Evolutionary conservation across 1,139 yeast species (phyloP), one percentile per base, ranked within the genome.

Genomic region (Kodamaea ohmeri): DNA sequence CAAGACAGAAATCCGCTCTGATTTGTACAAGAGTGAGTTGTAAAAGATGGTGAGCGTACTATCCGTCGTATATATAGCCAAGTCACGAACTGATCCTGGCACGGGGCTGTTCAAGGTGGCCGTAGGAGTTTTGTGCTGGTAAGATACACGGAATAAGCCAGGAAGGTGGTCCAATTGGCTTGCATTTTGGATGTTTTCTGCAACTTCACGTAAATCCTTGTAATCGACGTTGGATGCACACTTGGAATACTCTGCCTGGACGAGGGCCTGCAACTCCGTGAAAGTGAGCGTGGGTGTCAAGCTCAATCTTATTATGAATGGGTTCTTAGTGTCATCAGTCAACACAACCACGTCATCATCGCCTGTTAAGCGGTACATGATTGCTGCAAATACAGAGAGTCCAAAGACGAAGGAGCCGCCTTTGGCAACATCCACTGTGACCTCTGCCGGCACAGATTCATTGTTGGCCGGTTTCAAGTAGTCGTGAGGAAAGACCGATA

Each of bases 331-430:
- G 12, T 71, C 60, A 43, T 80, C 80, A 1, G 94, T 78, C 19
- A 95, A 88, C 45, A 92, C 65, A n/a, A 85, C 82, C 38, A 92
- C 80, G 53, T 92, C 97, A 47, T 89, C 97, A 56, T 92, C 97
- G 19, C 97, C 97, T 4, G 97, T 84, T 39, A 87, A 69, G 56
- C 97, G 75, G 61, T 76, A 83, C 27, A 87, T 72, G 41, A 92
- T 69, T 2, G 83, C 78, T 19, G 83, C 78, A 65, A 83, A 86
- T 1, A 77, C 77, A n/a, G 95, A 69, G 42, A 88, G 70, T 0
- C 83, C 80, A 15, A 74, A 61, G 21, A 71, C 57, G 56, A 83
- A 85, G 30, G 51, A 58, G 3, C 44, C 38, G 14, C 50, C 42
- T 2, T 47, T 36, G 2, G 55, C 39, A 13, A 41, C 38, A 17